A percentile compares a stretch with the other conserved stretches of the same genome.
phyloP scores from a whole-genome alignment of 2,329 filamentous ascomycete genomes.

The Colletotrichum cordylinicola region DNA sequence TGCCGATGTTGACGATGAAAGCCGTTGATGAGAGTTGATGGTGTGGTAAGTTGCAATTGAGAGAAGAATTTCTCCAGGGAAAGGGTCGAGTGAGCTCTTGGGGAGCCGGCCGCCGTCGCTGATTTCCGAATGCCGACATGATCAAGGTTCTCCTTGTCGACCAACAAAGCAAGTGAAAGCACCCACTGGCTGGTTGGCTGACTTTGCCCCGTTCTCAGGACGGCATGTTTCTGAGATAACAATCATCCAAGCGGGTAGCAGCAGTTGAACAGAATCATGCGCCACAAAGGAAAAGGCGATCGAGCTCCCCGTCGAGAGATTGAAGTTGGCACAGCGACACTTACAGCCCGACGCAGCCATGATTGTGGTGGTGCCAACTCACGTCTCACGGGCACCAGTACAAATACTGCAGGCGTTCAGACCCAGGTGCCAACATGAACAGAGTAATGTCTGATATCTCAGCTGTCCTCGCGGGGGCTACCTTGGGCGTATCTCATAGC shows the following conservation, averaged over 20 bases:
- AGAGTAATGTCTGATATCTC: fast-evolving
- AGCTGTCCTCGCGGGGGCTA: background rate
- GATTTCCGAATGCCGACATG: fast-evolving
- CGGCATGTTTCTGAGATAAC: too few species aligned
- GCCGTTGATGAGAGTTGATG: background rate
- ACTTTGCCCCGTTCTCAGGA: too few species aligned
- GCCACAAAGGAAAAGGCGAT: fast-evolving
- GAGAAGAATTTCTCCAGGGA: background rate
- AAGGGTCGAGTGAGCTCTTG: too few species aligned
- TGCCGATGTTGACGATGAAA: background rate
- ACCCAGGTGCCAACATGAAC: background rate
- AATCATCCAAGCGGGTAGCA: too few species aligned
- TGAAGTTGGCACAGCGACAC: fast-evolving
- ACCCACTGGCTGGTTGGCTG: too few species aligned
- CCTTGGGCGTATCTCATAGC: fast-evolving
- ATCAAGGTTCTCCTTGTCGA: background rate
- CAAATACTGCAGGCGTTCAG: background rate
- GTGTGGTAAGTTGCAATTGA: background rate
- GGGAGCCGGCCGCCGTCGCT: too few species aligned
- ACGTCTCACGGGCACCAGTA: fast-evolving
- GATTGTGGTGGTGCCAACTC: background rate
- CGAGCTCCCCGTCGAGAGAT: background rate
- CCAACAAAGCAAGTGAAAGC: background rate
- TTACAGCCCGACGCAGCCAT: background rate
- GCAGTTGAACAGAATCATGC: background rate